A percentile compares a stretch with the other conserved stretches of the same genome.
phyloP scores from a whole-genome alignment of 768 basidiomycete genomes.

The Boletus bicolor region DNA sequence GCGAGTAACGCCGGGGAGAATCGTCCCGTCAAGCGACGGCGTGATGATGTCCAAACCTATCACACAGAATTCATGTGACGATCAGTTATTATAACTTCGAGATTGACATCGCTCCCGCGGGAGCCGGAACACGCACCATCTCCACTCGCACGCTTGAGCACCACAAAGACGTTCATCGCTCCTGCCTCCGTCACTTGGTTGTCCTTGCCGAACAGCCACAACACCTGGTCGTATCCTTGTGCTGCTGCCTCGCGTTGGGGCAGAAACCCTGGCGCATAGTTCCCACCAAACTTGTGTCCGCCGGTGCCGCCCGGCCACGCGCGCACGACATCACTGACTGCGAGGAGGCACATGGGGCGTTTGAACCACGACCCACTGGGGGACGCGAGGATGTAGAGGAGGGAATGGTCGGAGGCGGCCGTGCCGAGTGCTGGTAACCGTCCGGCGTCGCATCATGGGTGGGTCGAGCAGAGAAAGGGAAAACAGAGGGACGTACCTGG shows the following conservation, averaged over 20 bases:
- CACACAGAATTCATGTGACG: too few species aligned
- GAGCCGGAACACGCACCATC: constrained; percentile 28
- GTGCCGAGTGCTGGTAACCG: constrained; percentile 54
- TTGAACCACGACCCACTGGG: constrained; percentile 54
- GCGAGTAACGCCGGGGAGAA: constrained; percentile 90
- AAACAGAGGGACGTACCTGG: constrained; percentile 26
- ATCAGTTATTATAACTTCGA: too few species aligned
- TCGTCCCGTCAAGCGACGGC: constrained; percentile 86
- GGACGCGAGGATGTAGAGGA: constrained; percentile 81
- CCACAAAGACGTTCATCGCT: constrained; percentile 80
- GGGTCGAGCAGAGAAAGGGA: background rate
- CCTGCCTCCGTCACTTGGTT: constrained; percentile 58
- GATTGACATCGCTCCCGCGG: too few species aligned
- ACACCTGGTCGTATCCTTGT: constrained; percentile 71
- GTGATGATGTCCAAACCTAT: constrained; percentile 73
- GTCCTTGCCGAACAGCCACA: constrained; percentile 73
- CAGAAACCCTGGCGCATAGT: constrained; percentile 59
- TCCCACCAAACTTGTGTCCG: constrained; percentile 58
- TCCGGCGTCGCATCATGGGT: background rate
- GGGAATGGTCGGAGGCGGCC: constrained; percentile 70
- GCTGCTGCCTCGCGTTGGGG: constrained; percentile 65
- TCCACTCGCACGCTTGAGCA: constrained; percentile 56
- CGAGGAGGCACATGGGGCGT: constrained; percentile 52
- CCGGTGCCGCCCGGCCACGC: constrained; percentile 82
- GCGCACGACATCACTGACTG: constrained; percentile 72